phyloP scores from a whole-genome alignment of 192 early-diverging fungal species.

The Haplosporangium gracile region DNA sequence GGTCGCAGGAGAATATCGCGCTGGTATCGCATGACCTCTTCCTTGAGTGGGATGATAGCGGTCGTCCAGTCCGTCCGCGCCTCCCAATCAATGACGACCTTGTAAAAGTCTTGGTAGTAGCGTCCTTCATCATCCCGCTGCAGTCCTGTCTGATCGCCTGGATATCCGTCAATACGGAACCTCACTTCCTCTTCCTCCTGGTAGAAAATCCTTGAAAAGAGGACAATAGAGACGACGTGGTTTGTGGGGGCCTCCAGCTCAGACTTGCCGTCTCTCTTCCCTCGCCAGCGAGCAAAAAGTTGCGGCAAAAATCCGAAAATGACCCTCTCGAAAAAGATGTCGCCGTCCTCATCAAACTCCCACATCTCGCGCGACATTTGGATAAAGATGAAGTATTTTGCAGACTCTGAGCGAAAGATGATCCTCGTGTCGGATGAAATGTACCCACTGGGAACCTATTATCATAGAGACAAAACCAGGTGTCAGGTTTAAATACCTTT shows the following conservation, averaged over 20 bases:
- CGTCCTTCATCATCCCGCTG: constrained; percentile 69
- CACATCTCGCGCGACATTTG: constrained; percentile 99
- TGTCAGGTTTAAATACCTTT: neutral
- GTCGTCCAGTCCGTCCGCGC: constrained; percentile 80
- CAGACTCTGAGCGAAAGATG: constrained; percentile 94
- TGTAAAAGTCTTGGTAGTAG: constrained; percentile 93
- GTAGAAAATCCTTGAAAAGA: constrained; percentile 93
- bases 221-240: constrained; percentile 95
- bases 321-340: constrained; percentile 94
- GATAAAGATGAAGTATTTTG: constrained; percentile 94
- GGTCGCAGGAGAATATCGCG: constrained; percentile 72
- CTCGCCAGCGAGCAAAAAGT: constrained; percentile 89
- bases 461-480: neutral
- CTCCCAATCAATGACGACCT: constrained; percentile 96
- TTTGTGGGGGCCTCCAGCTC: constrained; percentile 75
- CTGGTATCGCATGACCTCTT: constrained; percentile 83
- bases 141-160: constrained; percentile 40
- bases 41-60: constrained; percentile 73
- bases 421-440: constrained; percentile 83
- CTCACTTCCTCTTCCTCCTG: constrained; percentile 59
- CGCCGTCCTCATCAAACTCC: constrained; percentile 98
- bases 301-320: constrained; percentile 91
- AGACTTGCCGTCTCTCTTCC: constrained; percentile 53
- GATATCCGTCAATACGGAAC: constrained; percentile 40
- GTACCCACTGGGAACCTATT: constrained; percentile 82